A percentile compares a stretch with the other conserved stretches of the same genome.
These are phyloP conservation scores for Sclerospora graminicola DNA, from an alignment of 352 stramenopile genomes.

Conservation along the genomic window DNA sequence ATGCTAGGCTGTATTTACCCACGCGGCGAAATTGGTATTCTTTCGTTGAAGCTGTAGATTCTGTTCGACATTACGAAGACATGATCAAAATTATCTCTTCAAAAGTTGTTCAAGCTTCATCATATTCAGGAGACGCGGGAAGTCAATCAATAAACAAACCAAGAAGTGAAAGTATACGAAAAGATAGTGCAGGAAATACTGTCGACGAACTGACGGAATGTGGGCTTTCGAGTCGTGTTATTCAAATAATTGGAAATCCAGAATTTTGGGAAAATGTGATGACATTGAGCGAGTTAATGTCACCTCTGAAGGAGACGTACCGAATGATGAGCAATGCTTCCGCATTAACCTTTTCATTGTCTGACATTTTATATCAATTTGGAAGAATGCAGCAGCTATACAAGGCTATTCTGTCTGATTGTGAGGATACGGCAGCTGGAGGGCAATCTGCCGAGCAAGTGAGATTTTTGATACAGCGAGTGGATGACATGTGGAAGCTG, in stretches of 20 bases:
- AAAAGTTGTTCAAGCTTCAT: constrained; percentile 33
- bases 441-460: constrained; percentile 43
- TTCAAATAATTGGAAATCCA: constrained; percentile 47
- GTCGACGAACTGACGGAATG: constrained; percentile 37
- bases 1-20: constrained; percentile 41
- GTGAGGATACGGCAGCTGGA: constrained; percentile 44
- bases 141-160: not conserved
- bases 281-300: constrained; percentile 67
- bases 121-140: constrained; percentile 2
- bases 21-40: constrained; percentile 48
- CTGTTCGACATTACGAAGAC: constrained; percentile 67
- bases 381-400: constrained; percentile 74
- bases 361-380: constrained; percentile 70
- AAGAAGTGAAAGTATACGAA: constrained; percentile 13
- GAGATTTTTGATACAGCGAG: constrained; percentile 38
- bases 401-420: constrained; percentile 50
- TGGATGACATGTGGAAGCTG: constrained; percentile 65
- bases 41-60: constrained; percentile 75
- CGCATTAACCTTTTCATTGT: constrained; percentile 35
- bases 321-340: constrained; percentile 43
- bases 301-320: constrained; percentile 65
- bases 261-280: constrained; percentile 72
- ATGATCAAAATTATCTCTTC: constrained; percentile 77
- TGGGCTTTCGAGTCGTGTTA: constrained; percentile 23
- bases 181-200: constrained; percentile 35